phyloP scores from a whole-genome alignment of 2,329 filamentous ascomycete species.

The Acrodontium crateriforme region DNA sequence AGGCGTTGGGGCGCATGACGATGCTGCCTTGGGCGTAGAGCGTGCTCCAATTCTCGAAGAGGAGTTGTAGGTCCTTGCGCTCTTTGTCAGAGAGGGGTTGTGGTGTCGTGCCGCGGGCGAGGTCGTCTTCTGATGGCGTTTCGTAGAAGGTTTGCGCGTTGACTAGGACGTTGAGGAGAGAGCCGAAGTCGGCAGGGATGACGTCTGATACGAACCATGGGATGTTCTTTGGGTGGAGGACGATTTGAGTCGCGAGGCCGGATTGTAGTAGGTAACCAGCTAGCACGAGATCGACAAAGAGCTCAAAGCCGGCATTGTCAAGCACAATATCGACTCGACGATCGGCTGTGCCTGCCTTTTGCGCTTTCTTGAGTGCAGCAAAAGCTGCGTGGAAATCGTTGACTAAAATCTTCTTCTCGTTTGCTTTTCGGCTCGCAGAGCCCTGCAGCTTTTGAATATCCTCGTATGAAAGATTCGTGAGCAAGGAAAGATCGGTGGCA shows the following conservation, averaged over 20 bases:
- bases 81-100: slow-evolving; percentile 54
- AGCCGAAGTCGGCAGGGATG: slow-evolving; percentile 67
- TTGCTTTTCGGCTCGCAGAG: slow-evolving; percentile 66
- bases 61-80: slow-evolving; percentile 50
- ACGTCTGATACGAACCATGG: slow-evolving; percentile 99
- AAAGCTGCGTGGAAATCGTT: slow-evolving; percentile 73
- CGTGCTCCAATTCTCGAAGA: slow-evolving; percentile 69
- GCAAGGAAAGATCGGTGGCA: slow-evolving; percentile 80
- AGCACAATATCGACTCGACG: slow-evolving; percentile 85
- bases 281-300: slow-evolving; percentile 87
- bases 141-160: slow-evolving; percentile 69
- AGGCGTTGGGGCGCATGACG: slow-evolving; percentile 66
- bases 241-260: slow-evolving; percentile 70
- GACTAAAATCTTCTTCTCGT: slow-evolving; percentile 81
- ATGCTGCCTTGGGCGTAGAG: slow-evolving; percentile 76
- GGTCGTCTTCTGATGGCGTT: slow-evolving; percentile 53
- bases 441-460: slow-evolving; percentile 96
- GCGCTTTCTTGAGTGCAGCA: slow-evolving; percentile 49
- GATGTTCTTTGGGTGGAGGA: slow-evolving; percentile 86
- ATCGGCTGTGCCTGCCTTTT: slow-evolving; percentile 43
- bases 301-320: slow-evolving; percentile 93
- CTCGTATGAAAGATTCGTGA: slow-evolving; percentile 82
- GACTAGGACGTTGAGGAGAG: slow-evolving; percentile 68
- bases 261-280: slow-evolving; percentile 79
- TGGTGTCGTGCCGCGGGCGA: slow-evolving; percentile 40